Percentiles rank a stretch among this genome's conserved stretches.
Conservation (phyloP, 208 protist species). For the Strigomonas culicis region DNA sequence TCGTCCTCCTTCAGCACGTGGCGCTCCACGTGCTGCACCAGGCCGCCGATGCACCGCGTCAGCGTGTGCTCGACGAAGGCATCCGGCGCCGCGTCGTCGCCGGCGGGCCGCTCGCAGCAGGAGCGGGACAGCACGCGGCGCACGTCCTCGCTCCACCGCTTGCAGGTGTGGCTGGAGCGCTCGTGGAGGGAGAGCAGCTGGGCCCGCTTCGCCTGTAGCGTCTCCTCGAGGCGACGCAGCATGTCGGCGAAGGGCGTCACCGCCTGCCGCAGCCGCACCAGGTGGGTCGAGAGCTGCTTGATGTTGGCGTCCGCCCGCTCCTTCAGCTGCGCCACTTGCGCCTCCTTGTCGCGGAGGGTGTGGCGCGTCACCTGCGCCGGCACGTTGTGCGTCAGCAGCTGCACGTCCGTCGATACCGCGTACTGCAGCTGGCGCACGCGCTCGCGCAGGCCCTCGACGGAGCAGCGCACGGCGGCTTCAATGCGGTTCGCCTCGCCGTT, state of each 20-base stretch:
- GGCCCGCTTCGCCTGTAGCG: constrained; percentile 19
- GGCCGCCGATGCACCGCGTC: constrained; percentile 14
- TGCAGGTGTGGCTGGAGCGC: constrained; percentile 19
- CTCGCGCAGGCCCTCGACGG: not conserved
- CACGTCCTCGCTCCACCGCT: constrained; percentile 29
- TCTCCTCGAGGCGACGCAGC: constrained; percentile 15
- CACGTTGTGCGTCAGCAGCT: constrained; percentile 1
- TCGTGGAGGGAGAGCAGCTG: constrained; percentile 23
- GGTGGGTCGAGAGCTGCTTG: not conserved
- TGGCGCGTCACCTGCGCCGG: not conserved
- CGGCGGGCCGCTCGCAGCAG: not conserved
- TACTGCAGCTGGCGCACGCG: constrained; percentile 1
- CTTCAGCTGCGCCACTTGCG: not conserved
- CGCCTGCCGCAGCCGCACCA: constrained; percentile 18
- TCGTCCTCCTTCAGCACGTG: constrained; percentile 11
- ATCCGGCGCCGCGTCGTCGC: not conserved
- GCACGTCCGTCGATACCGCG: not conserved
- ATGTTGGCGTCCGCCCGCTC: not conserved
- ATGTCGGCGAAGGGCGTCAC: constrained; percentile 22
- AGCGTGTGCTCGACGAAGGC: constrained; percentile 7
- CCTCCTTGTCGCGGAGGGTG: not conserved
- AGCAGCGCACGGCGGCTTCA: not conserved
- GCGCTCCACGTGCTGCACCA: constrained; percentile 14
- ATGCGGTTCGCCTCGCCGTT: not conserved
- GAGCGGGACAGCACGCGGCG: constrained; percentile 19